Base-by-base conservation (phyloP, 768 basidiomycete species). In the Lentinula raphanica region DNA sequence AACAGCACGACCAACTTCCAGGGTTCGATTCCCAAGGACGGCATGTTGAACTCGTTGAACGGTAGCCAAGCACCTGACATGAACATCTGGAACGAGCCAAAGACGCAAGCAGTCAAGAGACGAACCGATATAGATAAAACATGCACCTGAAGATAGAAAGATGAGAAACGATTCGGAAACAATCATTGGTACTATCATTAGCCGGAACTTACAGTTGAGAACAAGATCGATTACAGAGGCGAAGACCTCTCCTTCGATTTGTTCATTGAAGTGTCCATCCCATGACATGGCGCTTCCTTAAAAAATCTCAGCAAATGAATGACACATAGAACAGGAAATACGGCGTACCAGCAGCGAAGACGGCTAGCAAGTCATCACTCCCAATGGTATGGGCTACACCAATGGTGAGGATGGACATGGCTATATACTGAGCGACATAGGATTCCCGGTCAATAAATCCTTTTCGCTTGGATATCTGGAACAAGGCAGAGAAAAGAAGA, bases 161-260 rank as follows among this genome's bases (percentile, higher is more conserved):
- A n/a, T n/a, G n/a, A n/a, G n/a, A n/a, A n/a, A n/a, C n/a, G n/a
- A n/a, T n/a, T n/a, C n/a, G n/a, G n/a, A n/a, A n/a, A n/a, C n/a
- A n/a, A n/a, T n/a, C n/a, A n/a, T 19, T n/a, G 8, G 21, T n/a
- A 1, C 23, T 31, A 3, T 35, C 3, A 9, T 21, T n/a, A 9
- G 29, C 3, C 3, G 21, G 1, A 27, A 50, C 49, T 15, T 19
- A 50, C 88, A 88, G 63, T 91, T 92, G 55, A 92, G 76, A 25
- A 97, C 77, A 60, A 97, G 82, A 69, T 98, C 92, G 61, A 98
- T 86, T 40, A 97, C 90, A 25, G 92, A 87, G 1, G 92, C 88
- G 68, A 99, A 98, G 11, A 84, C 77, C 58, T 94, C 91, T 61
- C 89, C 85, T 71, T 95, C 90, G 0, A 84, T 92, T 59, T 92